Conservation (phyloP, 331 rosid genomes). For the Quercus phellos region DNA sequence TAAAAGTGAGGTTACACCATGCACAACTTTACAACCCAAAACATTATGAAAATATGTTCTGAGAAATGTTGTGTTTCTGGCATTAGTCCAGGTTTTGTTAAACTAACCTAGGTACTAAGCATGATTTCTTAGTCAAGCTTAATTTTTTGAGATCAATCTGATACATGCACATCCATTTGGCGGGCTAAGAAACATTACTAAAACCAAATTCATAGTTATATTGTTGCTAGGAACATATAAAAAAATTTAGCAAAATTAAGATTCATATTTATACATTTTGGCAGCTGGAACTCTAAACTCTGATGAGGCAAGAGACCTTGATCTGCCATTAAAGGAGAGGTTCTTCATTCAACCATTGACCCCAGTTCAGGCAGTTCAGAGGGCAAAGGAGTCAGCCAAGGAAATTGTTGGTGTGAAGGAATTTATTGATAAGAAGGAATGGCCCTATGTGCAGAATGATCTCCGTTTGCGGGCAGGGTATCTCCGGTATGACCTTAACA, state of each 20-base stretch:
- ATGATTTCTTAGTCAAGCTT: too few relatives aligned
- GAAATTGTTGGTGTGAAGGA: slow-evolving; percentile 70
- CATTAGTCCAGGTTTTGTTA: too few relatives aligned
- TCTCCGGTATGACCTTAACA: slow-evolving; percentile 83
- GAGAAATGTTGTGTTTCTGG: too few relatives aligned
- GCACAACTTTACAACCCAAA: too few relatives aligned
- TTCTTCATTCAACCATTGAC: slow-evolving; percentile 72
- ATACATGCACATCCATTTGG: too few relatives aligned
- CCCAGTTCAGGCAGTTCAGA: slow-evolving; percentile 61
- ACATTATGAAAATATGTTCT: too few relatives aligned
- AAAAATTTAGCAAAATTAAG: neutral
- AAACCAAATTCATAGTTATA: neutral
- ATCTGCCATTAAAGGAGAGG: slow-evolving; percentile 67
- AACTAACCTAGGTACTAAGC: too few relatives aligned
- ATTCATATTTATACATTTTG: slow-evolving; percentile 17
- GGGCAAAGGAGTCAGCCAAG: slow-evolving; percentile 91
- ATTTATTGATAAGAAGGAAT: slow-evolving; percentile 79
- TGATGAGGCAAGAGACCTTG: slow-evolving; percentile 76
- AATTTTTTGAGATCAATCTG: too few relatives aligned
- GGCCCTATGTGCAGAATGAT: slow-evolving; percentile 90
- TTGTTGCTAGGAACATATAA: neutral
- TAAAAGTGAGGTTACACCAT: too few relatives aligned
- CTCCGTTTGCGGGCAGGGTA: slow-evolving; percentile 66
- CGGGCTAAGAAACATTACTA: too few relatives aligned
- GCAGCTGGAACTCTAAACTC: slow-evolving; percentile 93